phyloP scores from a whole-genome alignment of 1,284 basidiomycete species.

The Ceratobasidium sp. region DNA sequence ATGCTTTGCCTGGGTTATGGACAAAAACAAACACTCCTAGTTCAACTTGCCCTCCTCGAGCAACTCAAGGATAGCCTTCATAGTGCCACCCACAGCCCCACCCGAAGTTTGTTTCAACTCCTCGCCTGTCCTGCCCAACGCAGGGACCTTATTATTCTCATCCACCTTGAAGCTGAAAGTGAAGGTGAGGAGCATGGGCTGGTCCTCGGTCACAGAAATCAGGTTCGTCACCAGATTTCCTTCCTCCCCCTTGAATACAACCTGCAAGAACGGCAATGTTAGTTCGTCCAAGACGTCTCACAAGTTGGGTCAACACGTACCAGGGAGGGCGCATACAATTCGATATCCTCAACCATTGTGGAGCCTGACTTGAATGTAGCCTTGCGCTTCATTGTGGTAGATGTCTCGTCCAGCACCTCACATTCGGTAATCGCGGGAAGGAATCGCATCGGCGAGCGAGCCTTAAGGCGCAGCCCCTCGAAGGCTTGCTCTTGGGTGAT shows the following conservation, averaged over 20 bases:
- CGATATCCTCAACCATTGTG: neutral
- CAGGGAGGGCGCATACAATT: neutral
- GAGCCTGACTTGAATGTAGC: neutral
- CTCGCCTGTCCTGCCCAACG: neutral
- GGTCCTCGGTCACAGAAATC: slow-evolving; percentile 9
- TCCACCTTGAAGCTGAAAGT: slow-evolving; percentile 19
- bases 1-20: no score
- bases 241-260: slow-evolving; percentile 20
- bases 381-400: neutral
- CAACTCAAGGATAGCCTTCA: slow-evolving; percentile 36
- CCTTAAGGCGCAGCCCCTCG: slow-evolving; percentile 3
- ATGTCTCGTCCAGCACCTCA: slow-evolving; percentile 5
- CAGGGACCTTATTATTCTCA: neutral
- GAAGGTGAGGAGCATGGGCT: slow-evolving; percentile 16
- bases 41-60: slow-evolving; percentile 40
- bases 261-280: neutral
- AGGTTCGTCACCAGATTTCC: slow-evolving; percentile 27
- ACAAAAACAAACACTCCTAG: slow-evolving; percentile 5
- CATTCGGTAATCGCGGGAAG: neutral
- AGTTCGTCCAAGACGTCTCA: neutral
- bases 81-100: slow-evolving; percentile 8
- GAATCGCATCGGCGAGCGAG: slow-evolving; percentile 1
- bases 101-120: neutral
- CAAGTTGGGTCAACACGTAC: neutral
- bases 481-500: slow-evolving; percentile 37